Evolutionary conservation across 1,139 yeast species (phyloP), one percentile per base, ranked within the genome.

Genomic region (Saccharomyces pastorianus): DNA sequence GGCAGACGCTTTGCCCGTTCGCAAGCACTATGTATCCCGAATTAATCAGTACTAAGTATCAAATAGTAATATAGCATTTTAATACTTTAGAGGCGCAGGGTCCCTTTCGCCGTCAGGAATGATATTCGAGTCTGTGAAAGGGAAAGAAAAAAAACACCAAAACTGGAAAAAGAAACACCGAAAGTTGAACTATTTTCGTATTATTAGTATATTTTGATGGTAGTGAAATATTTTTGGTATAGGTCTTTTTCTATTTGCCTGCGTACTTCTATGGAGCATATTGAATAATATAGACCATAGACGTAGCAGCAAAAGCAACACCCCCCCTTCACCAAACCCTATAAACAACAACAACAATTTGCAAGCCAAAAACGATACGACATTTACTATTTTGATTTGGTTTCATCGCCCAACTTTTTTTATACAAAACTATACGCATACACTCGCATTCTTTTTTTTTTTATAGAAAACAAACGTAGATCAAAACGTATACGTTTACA

Each of bases 21-120:
- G 83, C 56, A 56, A 64, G 54, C 69, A 72, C 51, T 81, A 81
- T 61, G 58, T 81, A 55, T 60, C 65, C 32, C 62, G 68, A 13
- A 66, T 72, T 8, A 13, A 28, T 23, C 20, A 32, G n/a, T 11
- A n/a, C 11, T 31, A 26, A 14, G 32, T 11, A 27, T 11, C 51
- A 51, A 52, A 13, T 31, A 31, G 4, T 31, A 31, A 29, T 31
- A 31, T 31, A 31, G 34, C 34, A 31, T 31, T 31, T 11, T 31
- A 31, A 11, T 31, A 31, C 34, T 31, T 31, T 31, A 31, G 34
- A 31, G 34, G 34, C 34, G 34, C 34, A 31, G 34, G 34, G 34
- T 13, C 34, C n/a, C 34, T n/a, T n/a, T n/a, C n/a, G n/a, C n/a
- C 34, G 34, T 31, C 34, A 31, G 34, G 14, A 31, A 31, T 31